phyloP scores from a whole-genome alignment of 1,139 yeast genomes.

The Eremothecium sinecaudum region DNA sequence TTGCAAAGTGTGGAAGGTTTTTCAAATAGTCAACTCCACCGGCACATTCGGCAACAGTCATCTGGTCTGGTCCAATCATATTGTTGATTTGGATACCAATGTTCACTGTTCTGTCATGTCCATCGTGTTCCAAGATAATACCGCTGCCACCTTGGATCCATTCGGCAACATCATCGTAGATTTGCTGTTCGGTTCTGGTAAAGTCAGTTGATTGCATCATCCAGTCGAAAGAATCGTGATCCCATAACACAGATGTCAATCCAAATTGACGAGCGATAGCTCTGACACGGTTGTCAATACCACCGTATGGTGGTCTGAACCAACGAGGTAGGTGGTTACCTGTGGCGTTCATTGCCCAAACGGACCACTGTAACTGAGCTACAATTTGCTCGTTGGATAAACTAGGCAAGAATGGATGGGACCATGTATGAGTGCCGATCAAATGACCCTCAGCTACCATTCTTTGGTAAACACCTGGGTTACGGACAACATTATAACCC shows the following conservation, averaged over 20 bases:
- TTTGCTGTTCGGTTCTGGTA: constrained; percentile 39
- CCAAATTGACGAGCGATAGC: constrained; percentile 77
- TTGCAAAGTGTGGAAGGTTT: constrained; percentile 9
- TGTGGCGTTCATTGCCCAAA: constrained; percentile 98
- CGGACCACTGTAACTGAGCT: constrained; percentile 89
- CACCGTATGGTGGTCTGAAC: constrained; percentile 96
- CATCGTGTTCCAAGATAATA: constrained; percentile 78
- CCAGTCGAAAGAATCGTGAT: constrained; percentile 90
- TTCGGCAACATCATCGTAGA: constrained; percentile 43
- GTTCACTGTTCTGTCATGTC: constrained; percentile 54
- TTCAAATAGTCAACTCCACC: constrained; percentile 43
- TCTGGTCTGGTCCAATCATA: constrained; percentile 46
- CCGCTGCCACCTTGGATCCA: constrained; percentile 51
- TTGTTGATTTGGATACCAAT: constrained; percentile 52
- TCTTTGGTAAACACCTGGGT: constrained; percentile 60
- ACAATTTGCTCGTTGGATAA: constrained; percentile 68
- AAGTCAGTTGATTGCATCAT: constrained; percentile 40
- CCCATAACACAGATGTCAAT: constrained; percentile 84
- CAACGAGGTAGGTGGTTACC: constrained; percentile 81
- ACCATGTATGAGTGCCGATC: constrained; percentile 88
- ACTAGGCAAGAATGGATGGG: constrained; percentile 75
- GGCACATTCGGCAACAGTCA: constrained; percentile 79
- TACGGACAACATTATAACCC: constrained; percentile 68
- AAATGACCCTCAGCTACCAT: constrained; percentile 60
- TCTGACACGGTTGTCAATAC: constrained; percentile 77